These are phyloP conservation scores for Trichoderma endophyticum DNA, from an alignment of 2,329 filamentous ascomycete genomes.

Conservation along the genomic window DNA sequence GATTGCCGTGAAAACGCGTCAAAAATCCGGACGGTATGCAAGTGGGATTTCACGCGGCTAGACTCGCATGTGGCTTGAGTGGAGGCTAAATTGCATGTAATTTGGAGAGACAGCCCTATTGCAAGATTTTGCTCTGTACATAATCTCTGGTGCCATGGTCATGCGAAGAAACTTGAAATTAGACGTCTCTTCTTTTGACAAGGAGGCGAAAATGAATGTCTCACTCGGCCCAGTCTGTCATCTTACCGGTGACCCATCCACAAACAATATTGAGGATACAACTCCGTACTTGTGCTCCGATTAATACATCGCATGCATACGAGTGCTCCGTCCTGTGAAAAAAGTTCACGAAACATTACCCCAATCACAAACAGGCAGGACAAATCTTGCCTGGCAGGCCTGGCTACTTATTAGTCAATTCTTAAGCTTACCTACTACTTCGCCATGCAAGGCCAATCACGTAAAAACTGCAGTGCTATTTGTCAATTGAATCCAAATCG, in stretches of 20 bases:
- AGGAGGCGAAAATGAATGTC: neutral
- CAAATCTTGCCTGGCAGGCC: neutral
- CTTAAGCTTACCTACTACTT: neutral
- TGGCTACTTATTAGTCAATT: neutral
- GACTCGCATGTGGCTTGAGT: slow-evolving; percentile 1
- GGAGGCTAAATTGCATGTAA: neutral
- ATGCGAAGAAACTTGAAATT: neutral
- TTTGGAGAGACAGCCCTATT: neutral
- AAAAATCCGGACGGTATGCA: neutral
- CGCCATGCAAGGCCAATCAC: neutral
- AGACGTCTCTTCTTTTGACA: neutral
- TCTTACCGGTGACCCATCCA: neutral
- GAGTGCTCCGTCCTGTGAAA: neutral
- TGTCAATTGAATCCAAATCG: neutral
- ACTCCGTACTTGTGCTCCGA: neutral
- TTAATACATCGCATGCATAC: neutral
- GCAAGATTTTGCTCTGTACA: neutral
- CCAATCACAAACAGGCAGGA: neutral
- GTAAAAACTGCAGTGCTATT: neutral
- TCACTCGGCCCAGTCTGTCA: neutral
- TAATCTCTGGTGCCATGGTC: neutral
- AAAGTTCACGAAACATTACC: neutral
- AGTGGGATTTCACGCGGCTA: slow-evolving; percentile 11
- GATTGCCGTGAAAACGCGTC: neutral
- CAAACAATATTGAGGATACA: neutral